Base-by-base conservation (phyloP, 116 monocot genomes). In the Cymodocea nodosa region DNA sequence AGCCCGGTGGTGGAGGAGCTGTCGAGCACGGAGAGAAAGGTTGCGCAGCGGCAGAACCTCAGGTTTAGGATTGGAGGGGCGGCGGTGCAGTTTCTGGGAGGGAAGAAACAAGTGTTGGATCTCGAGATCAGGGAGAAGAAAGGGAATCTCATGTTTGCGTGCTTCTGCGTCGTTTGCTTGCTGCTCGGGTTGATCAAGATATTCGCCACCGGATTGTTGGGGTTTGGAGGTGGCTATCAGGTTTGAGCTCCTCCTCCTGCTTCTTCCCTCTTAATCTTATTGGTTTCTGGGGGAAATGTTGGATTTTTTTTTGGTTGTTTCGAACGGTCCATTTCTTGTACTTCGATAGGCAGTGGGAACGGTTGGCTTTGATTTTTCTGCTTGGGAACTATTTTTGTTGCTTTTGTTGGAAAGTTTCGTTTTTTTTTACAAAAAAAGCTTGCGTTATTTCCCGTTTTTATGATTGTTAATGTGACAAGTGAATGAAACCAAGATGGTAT, bases 111-210 rank as follows among this genome's bases (percentile, higher is more conserved):
- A 23, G 71, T 51, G 56, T 74, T 35, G 62, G 69, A 34, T 66
- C 73, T 59, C 22, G 44, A 74, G 37, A 77, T 74, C 61, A 64
- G 69, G 22, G 66, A 75, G 55, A 73, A 71, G 76, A 80, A 68
- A 74, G 80, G 88, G 62, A 88, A 85, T 50, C 56, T 87, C 17
- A 37, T 85, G 71, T 87, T 92, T 65, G 70, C 83, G 15, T 65
- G 61, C 49, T 92, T 92, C 69, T 92, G 92, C 52, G 60, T 80
- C 55, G 64, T 77, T 54, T 85, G 87, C 64, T 58, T 92, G 59
- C 19, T 83, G 64, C 73, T 92, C 15, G 87, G 92, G 56, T 24
- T 83, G n/a, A 59, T 75, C 36, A 92, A 83, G 77, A 85, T 92
- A 60, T 79, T 59, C 52, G 80, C 77, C 30, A 77, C 81, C 13